These are phyloP conservation scores for Zelonia costaricensis DNA, from an alignment of 208 protist genomes.

Conservation along the genomic window DNA sequence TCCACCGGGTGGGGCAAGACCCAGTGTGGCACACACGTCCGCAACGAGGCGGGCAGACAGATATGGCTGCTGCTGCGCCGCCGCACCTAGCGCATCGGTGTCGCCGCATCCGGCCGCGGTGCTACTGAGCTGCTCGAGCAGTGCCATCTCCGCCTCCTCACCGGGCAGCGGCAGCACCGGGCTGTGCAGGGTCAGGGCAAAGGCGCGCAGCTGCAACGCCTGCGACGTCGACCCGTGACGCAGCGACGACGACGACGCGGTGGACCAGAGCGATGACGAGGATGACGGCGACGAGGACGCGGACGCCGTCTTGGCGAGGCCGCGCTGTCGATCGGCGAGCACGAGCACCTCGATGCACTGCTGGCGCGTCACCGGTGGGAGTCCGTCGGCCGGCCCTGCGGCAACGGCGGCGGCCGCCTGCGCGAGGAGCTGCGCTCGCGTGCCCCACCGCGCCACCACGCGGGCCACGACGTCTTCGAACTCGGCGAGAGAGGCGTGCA, in stretches of 20 bases:
- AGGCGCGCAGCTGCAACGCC: conserved; percentile 52
- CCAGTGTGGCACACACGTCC: conserved; percentile 1
- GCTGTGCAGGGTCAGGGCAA: conserved; percentile 40
- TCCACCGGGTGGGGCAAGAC: not conserved
- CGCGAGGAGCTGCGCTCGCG: conserved; percentile 7
- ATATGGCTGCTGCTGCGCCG: no score
- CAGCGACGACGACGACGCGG: no score
- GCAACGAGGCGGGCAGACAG: not conserved
- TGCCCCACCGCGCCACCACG: conserved; percentile 38
- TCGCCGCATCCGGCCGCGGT: no score
- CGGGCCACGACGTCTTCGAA: conserved; percentile 49
- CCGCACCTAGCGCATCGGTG: no score
- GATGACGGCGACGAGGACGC: no score
- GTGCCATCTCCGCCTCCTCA: conserved; percentile 36
- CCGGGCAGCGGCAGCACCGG: conserved; percentile 41
- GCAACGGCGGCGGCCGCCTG: not conserved
- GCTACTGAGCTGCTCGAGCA: conserved; percentile 28
- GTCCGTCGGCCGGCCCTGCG: not conserved
- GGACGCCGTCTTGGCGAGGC: conserved; percentile 1
- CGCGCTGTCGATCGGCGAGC: conserved; percentile 21
- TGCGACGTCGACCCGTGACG: conserved; percentile 4
- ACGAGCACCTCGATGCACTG: conserved; percentile 30
- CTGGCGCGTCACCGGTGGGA: conserved; percentile 21
- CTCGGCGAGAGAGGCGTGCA: conserved; percentile 39
- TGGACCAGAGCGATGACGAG: no score